Evolutionary conservation across 2,329 filamentous ascomycete genomes (phyloP), one percentile per base, ranked within the genome.

Genomic region (Phoma sp.): DNA sequence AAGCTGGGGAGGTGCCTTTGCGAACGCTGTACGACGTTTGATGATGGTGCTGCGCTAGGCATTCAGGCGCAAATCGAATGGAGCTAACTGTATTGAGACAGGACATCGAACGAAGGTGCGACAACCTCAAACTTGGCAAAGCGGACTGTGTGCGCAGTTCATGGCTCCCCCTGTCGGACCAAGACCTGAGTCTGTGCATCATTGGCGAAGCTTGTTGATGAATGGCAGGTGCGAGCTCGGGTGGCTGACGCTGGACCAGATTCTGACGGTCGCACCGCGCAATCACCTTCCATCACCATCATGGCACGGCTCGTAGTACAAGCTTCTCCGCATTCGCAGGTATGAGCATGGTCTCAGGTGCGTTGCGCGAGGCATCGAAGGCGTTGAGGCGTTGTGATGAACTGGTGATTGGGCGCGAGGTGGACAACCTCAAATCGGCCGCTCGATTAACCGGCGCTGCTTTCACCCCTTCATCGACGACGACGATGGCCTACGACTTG

Each of bases 41-140:
- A 63, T 61, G 51, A 51, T 45, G 33, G 45, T 29, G 30, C 45
- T 40, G 53, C 47, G 49, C 61, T 59, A 67, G 62, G 58, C 57
- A 57, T 42, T 45, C 53, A 62, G 57, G 55, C 56, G 47, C 53
- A 32, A 39, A 59, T 23, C 26, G 32, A 47, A 23, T 39, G 61
- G 67, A 61, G 60, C 54, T 42, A 56, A 34, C 56, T 60, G 40
- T 23, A 51, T 57, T 47, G 21, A 48, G 56, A 45, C 49, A 56
- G 47, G 42, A 54, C 30, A 53, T 68, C 62, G 56, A 58, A 64
- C 67, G 62, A 40, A 71, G 63, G 60, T 73, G 71, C 65, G 69
- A 74, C 71, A 52, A 38, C 28, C 34, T 46, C 39, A 28, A 54
- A 59, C 47, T 55, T 55, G 40, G 52, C 52, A 36, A 9, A 43